A percentile compares a stretch with the other conserved stretches of the same genome.
Conservation (phyloP, 805 yeast species). For the Hermanozyma aechmeae region DNA sequence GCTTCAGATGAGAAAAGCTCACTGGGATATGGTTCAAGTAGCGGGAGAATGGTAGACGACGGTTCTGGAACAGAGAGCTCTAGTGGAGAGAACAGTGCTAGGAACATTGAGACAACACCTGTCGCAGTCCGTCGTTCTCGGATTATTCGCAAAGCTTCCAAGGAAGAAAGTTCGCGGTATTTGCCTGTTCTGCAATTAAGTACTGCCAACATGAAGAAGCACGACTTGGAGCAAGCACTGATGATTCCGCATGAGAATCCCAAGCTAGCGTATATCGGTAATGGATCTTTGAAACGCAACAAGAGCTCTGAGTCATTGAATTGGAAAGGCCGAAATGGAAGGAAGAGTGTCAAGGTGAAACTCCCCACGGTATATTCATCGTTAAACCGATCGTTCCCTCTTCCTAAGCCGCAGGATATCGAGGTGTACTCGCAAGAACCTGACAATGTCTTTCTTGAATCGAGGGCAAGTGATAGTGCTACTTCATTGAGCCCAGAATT, state of each 20-base stretch:
- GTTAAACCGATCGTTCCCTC: conserved; percentile 10
- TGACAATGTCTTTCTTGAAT: conserved; percentile 8
- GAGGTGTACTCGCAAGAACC: conserved; percentile 8
- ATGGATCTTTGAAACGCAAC: neutral
- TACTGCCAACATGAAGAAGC: conserved; percentile 12
- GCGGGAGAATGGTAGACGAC: conserved; percentile 2
- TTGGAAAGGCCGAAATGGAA: neutral
- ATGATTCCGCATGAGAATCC: conserved; percentile 1
- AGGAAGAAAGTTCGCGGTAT: no score
- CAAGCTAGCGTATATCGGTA: neutral
- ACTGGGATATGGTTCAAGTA: conserved; percentile 2
- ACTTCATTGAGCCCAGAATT: neutral
- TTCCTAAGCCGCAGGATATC: conserved; percentile 10
- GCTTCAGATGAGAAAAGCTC: conserved; percentile 3
- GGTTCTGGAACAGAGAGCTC: conserved; percentile 6
- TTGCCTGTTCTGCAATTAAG: conserved; percentile 6
- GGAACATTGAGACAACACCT: no score
- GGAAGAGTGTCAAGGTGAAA: conserved; percentile 1
- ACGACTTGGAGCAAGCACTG: conserved; percentile 10
- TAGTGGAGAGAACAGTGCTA: conserved; percentile 1
- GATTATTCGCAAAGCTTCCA: no score
- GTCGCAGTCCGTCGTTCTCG: no score
- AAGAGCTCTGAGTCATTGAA: neutral
- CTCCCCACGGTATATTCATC: conserved; percentile 8
- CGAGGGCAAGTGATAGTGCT: conserved; percentile 1